Percentiles rank a stretch among this genome's conserved stretches.
Evolutionary conservation across 2,329 filamentous ascomycete genomes (phyloP).

Genomic region (Epicoccum nigrum): DNA sequence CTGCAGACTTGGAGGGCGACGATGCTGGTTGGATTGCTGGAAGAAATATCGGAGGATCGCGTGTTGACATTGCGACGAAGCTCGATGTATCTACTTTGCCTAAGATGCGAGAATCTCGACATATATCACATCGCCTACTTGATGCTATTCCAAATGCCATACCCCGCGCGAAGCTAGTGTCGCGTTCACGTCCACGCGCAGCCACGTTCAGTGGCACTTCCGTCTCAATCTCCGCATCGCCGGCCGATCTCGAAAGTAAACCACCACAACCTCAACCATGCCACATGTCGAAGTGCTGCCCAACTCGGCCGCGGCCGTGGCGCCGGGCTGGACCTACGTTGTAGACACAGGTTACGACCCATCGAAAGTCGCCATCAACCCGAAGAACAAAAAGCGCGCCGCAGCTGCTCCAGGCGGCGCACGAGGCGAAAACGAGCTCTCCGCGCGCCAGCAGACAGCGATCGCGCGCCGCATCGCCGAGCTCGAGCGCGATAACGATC

Average conservation of each 20-base stretch:
- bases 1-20: slow-evolving; percentile 49
- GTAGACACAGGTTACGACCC: slow-evolving; percentile 71
- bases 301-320: slow-evolving; percentile 67
- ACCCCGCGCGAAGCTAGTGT: slow-evolving; percentile 5
- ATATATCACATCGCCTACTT: slow-evolving; percentile 5
- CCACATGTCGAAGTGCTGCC: slow-evolving; percentile 84
- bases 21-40: slow-evolving; percentile 42
- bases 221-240: slow-evolving; percentile 9
- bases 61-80: slow-evolving; percentile 4
- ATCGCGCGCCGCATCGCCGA: slow-evolving; percentile 81
- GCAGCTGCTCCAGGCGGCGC: slow-evolving; percentile 48
- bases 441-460: slow-evolving; percentile 81
- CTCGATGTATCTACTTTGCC: too few species aligned
- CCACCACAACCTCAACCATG: slow-evolving; percentile 49
- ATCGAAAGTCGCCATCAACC: slow-evolving; percentile 59
- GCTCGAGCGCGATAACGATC: slow-evolving; percentile 76
- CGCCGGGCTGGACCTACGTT: slow-evolving; percentile 92
- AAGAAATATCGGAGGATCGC: slow-evolving; percentile 46
- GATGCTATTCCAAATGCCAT: slow-evolving; percentile 12
- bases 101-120: too few species aligned
- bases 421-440: slow-evolving; percentile 64
- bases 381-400: slow-evolving; percentile 70
- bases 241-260: neutral
- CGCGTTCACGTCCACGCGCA: slow-evolving; percentile 6
- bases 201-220: slow-evolving; percentile 14